Percentiles rank a stretch among this genome's conserved stretches.
Conservation (phyloP, 768 basidiomycete genomes). For the Mrakia gelida region DNA sequence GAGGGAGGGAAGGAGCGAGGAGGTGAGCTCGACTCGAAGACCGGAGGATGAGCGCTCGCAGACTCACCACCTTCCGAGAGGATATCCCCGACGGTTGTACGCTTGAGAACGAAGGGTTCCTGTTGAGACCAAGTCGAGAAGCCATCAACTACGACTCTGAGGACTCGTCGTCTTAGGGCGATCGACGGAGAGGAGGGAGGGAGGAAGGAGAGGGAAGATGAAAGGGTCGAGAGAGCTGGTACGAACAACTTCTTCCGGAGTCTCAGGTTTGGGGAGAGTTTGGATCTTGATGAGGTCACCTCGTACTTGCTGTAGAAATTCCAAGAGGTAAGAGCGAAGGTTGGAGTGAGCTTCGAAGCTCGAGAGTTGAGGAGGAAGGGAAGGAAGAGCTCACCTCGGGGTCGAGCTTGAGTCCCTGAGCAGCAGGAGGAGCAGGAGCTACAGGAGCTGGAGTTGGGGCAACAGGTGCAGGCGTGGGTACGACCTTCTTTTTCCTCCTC, state of each 20-base stretch:
- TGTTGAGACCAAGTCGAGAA: neutral
- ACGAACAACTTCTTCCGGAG: conserved; percentile 15
- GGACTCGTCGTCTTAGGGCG: no score
- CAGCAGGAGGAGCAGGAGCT: neutral
- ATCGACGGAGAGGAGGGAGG: neutral
- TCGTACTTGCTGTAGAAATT: neutral
- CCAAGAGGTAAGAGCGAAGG: neutral
- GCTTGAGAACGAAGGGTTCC: conserved; percentile 15
- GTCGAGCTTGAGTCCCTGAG: neutral
- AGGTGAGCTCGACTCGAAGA: neutral
- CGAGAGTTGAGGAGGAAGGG: neutral
- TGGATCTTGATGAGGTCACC: conserved; percentile 16
- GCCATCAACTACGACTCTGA: no score
- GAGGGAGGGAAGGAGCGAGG: neutral
- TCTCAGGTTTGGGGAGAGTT: neutral
- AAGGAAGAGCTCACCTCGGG: neutral
- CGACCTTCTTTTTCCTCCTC: neutral
- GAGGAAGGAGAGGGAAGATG: neutral
- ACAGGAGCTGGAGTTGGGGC: neutral
- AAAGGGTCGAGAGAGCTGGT: no score
- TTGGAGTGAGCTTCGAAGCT: neutral
- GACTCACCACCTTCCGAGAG: conserved; percentile 12
- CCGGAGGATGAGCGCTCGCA: neutral
- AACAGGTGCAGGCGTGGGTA: neutral
- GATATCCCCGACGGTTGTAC: neutral